phyloP scores from a whole-genome alignment of 305 asterid species.

The Fraxinus platypoda region DNA sequence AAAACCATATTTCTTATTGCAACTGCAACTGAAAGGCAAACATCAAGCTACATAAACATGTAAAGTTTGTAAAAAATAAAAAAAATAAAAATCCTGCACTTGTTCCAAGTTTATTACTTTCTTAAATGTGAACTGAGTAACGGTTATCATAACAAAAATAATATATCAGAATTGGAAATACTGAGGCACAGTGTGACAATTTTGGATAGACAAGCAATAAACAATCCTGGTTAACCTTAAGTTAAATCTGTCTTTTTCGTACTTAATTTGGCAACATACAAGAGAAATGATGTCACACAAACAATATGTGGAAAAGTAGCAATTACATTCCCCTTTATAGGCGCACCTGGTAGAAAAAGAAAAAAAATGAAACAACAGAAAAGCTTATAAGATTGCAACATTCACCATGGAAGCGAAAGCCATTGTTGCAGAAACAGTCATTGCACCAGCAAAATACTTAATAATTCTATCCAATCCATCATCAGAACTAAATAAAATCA shows the following conservation, averaged over 20 bases:
- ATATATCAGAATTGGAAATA: neutral
- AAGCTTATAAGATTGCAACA: neutral
- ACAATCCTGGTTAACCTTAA: neutral
- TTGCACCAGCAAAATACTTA: conserved; percentile 47
- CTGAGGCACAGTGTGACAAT: neutral
- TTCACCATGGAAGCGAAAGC: conserved; percentile 79
- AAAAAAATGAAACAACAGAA: no score
- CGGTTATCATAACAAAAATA: neutral
- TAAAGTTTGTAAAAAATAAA: neutral
- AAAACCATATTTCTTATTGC: neutral
- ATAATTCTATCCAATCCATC: no score
- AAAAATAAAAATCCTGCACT: neutral
- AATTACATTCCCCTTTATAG: no score
- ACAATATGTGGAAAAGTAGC: neutral
- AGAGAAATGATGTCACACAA: neutral
- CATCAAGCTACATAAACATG: neutral
- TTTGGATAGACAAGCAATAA: neutral
- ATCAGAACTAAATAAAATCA: no score
- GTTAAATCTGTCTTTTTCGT: neutral
- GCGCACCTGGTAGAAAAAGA: no score
- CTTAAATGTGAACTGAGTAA: neutral
- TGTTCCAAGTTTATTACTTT: neutral
- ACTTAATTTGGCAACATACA: neutral
- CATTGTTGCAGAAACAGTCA: conserved; percentile 97
- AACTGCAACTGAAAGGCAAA: neutral